Conservation (phyloP, 345 rosid genomes). For the Populus pruinosa region DNA sequence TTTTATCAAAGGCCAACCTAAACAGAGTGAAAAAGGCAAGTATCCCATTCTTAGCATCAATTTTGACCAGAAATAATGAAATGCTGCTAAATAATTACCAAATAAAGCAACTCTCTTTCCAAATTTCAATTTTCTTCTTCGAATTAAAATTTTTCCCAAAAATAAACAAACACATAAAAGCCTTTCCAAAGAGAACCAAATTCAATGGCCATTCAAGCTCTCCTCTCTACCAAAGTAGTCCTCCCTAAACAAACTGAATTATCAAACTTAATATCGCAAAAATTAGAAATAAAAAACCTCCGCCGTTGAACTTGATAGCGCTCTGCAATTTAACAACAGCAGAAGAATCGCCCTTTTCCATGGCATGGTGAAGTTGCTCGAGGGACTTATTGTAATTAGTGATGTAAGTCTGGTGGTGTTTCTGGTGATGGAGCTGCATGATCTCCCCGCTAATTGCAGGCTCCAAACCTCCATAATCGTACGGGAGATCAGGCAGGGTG, state of each 20-base stretch:
- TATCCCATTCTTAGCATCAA: not conserved
- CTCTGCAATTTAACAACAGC: constrained; percentile 68
- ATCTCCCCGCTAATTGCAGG: constrained; percentile 92
- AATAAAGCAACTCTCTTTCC: not conserved
- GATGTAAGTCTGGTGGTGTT: constrained; percentile 89
- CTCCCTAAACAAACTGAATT: not conserved
- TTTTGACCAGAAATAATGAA: not conserved
- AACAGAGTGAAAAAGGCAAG: not conserved
- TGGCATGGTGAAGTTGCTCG: constrained; percentile 70
- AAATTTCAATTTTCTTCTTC: not conserved
- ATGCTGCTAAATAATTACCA: not conserved
- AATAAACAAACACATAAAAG: too few species aligned
- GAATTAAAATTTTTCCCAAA: too few species aligned
- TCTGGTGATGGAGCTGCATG: constrained; percentile 96
- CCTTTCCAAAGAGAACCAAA: too few species aligned
- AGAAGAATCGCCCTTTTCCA: constrained; percentile 60
- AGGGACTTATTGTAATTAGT: constrained; percentile 87
- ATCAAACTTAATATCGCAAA: not conserved
- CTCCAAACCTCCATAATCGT: constrained; percentile 84
- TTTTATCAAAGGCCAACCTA: not conserved
- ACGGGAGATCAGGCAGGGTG: constrained; percentile 86
- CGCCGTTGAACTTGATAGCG: constrained; percentile 95
- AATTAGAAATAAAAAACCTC: constrained; percentile 43
- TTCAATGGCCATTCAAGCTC: not conserved
- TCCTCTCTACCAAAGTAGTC: not conserved